Percentiles rank a stretch among this genome's conserved stretches.
Evolutionary conservation across 2,329 filamentous ascomycete genomes (phyloP).

Genomic region (Metarhizium humberi): DNA sequence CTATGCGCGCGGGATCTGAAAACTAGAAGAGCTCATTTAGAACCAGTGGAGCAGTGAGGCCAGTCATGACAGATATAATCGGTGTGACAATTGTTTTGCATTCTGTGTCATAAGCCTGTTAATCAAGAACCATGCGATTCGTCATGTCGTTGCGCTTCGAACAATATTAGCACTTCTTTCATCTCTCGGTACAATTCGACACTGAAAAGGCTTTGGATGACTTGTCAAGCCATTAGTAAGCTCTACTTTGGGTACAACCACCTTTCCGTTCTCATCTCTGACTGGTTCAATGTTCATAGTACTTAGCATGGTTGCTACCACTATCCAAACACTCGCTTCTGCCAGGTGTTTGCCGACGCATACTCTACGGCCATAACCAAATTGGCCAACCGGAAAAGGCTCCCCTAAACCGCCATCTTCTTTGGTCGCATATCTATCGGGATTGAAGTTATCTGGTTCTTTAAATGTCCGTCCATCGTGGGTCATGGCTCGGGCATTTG

Average conservation of each 20-base stretch:
- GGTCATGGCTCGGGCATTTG: constrained; percentile 36
- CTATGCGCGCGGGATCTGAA: too few relatives aligned
- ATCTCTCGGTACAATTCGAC: constrained; percentile 16
- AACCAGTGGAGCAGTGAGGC: background rate
- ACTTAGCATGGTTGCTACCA: constrained; percentile 29
- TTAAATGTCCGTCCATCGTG: constrained; percentile 29
- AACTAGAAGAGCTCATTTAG: too few relatives aligned
- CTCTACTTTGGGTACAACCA: constrained; percentile 19
- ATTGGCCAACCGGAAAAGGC: constrained; percentile 35
- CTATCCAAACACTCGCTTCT: constrained; percentile 31
- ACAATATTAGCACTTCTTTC: constrained; percentile 7
- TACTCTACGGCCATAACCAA: constrained; percentile 43
- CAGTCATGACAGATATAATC: background rate
- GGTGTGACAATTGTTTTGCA: background rate
- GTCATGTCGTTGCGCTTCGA: constrained; percentile 1
- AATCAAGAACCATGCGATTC: background rate
- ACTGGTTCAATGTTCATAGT: constrained; percentile 24
- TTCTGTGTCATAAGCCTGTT: background rate
- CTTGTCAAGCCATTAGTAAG: constrained; percentile 18
- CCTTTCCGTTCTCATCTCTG: constrained; percentile 23
- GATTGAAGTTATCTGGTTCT: constrained; percentile 34
- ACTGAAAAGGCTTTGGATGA: constrained; percentile 16
- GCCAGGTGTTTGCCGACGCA: constrained; percentile 43
- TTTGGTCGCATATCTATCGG: constrained; percentile 30
- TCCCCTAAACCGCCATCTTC: constrained; percentile 31